These are phyloP conservation scores for Termitomyces heimii DNA, from an alignment of 768 basidiomycete genomes.

Conservation along the genomic window DNA sequence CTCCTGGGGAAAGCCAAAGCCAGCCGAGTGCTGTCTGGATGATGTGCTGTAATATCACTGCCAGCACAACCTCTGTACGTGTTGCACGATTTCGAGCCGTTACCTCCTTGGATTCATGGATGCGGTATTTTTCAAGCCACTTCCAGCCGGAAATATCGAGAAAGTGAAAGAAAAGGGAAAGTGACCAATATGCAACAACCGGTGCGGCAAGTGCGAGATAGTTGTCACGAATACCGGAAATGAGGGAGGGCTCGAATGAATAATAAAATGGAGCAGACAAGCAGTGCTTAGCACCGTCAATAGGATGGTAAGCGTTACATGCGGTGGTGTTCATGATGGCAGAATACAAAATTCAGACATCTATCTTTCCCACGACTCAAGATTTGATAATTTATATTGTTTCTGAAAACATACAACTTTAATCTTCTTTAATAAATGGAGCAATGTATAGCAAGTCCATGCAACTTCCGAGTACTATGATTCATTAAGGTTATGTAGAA, in stretches of 20 bases:
- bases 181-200: conserved; percentile 76
- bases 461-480: conserved; percentile 30
- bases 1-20: conserved; percentile 52
- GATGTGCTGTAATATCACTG: conserved; percentile 82
- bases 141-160: conserved; percentile 76
- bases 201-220: conserved; percentile 69
- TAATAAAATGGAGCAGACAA: conserved; percentile 51
- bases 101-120: conserved; percentile 85
- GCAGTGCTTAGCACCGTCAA: conserved; percentile 23
- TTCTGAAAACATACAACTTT: conserved; percentile 6
- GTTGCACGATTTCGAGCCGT: conserved; percentile 69
- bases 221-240: conserved; percentile 64
- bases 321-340: conserved; percentile 30
- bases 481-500: conserved; percentile 84
- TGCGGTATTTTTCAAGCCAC: conserved; percentile 77
- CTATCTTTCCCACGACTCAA: conserved; percentile 7
- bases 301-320: conserved; percentile 20
- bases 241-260: conserved; percentile 33
- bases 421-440: conserved; percentile 10
- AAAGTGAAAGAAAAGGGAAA: conserved; percentile 73
- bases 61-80: conserved; percentile 62
- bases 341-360: conserved; percentile 8
- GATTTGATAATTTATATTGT: conserved; percentile 8
- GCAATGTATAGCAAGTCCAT: conserved; percentile 15
- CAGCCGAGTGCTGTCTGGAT: conserved; percentile 77